A percentile compares a stretch with the other conserved stretches of the same genome.
phyloP scores from a whole-genome alignment of 768 basidiomycete genomes.

The Neoboletus magnificus region DNA sequence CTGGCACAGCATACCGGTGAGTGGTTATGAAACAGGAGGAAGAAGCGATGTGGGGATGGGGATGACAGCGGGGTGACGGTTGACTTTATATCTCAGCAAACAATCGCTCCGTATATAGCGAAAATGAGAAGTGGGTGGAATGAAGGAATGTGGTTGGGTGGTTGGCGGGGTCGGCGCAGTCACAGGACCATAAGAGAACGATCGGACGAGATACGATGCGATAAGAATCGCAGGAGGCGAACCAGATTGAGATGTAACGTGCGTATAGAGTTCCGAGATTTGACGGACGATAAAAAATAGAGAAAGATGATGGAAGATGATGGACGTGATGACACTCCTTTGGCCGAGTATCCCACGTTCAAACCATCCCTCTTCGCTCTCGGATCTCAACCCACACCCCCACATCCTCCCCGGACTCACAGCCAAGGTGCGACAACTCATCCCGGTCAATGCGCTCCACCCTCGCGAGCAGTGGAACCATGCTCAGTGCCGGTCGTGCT shows the following conservation, averaged over 20 bases:
- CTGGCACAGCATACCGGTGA: constrained; percentile 18
- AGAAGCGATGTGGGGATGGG: constrained; percentile 10
- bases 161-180: constrained; percentile 16
- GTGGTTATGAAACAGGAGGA: constrained; percentile 6
- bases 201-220: constrained; percentile 32
- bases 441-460: not conserved
- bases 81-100: constrained; percentile 32
- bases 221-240: constrained; percentile 21
- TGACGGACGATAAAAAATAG: constrained; percentile 16
- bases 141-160: constrained; percentile 12
- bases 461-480: not conserved
- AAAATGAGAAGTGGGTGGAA: constrained; percentile 12
- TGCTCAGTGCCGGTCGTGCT: not conserved
- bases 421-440: not conserved
- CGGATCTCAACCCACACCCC: not conserved
- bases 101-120: constrained; percentile 15
- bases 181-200: constrained; percentile 31
- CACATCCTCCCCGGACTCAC: not conserved
- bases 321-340: constrained; percentile 2
- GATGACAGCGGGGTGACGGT: constrained; percentile 12
- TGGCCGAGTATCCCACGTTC: constrained; percentile 4
- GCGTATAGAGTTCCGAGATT: constrained; percentile 21
- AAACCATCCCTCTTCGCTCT: not conserved
- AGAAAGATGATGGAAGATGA: constrained; percentile 9
- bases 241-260: constrained; percentile 5